Evolutionary conservation across 108 stramenopile genomes (phyloP).

Genomic region (Nitzschia putrida): DNA sequence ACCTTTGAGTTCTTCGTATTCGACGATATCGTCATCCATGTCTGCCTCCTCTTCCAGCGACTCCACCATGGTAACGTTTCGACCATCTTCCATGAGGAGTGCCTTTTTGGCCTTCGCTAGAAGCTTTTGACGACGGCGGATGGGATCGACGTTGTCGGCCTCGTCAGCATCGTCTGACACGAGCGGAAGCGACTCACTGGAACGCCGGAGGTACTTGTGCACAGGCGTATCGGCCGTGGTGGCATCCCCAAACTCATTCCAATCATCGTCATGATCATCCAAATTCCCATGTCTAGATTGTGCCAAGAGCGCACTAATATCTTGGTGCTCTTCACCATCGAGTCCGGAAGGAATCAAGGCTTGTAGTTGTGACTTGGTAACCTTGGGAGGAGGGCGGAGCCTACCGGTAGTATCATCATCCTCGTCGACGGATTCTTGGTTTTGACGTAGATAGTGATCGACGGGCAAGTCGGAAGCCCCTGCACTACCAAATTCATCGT

Average conservation of each 20-base stretch:
- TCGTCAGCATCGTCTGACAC: no score
- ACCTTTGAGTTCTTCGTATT: constrained; percentile 9
- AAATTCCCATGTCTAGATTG: neutral
- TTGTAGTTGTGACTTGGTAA: constrained; percentile 10
- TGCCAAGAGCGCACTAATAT: neutral
- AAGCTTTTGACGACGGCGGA: no score
- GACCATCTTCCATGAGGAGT: neutral
- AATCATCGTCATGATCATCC: neutral
- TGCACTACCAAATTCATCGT: constrained; percentile 19
- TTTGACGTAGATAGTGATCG: neutral
- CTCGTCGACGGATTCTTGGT: neutral
- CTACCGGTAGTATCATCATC: no score
- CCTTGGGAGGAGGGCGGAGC: neutral
- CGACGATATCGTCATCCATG: neutral
- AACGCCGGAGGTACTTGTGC: neutral
- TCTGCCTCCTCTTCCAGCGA: neutral
- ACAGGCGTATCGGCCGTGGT: neutral
- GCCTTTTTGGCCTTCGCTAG: no score
- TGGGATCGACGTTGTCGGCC: no score
- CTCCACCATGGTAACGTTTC: neutral
- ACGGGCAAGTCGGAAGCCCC: neutral
- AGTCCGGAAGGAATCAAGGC: constrained; percentile 4
- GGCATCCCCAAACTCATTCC: constrained; percentile 21
- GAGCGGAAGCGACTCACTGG: neutral
- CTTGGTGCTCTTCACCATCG: constrained; percentile 13